Conservation (phyloP, 2,329 filamentous ascomycete genomes). For the Alternaria arborescens region DNA sequence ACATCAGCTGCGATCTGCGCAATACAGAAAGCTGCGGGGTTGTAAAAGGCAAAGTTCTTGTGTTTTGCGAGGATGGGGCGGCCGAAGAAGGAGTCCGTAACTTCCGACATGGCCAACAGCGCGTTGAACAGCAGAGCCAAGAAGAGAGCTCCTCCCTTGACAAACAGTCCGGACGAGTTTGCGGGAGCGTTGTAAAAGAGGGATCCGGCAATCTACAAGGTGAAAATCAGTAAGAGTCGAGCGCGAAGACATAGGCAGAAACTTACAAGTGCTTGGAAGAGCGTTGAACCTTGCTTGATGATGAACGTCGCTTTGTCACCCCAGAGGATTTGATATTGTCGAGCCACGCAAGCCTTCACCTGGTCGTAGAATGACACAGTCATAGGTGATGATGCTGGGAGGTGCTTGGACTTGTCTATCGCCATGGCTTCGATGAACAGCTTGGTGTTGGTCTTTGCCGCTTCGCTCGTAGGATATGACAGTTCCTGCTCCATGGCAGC, state of each 20-base stretch:
- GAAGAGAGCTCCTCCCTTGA: conserved; percentile 71
- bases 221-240: not conserved
- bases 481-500: conserved; percentile 64
- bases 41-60: conserved; percentile 83
- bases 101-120: conserved; percentile 71
- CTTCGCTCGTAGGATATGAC: conserved; percentile 63
- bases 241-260: not conserved
- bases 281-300: conserved; percentile 67
- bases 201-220: conserved; percentile 66
- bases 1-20: conserved; percentile 72
- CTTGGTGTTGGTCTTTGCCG: conserved; percentile 49
- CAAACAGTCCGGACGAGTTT: conserved; percentile 68
- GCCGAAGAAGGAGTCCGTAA: conserved; percentile 65
- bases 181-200: conserved; percentile 71
- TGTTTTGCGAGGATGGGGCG: conserved; percentile 90
- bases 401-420: conserved; percentile 63
- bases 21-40: conserved; percentile 77
- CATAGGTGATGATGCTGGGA: conserved; percentile 64
- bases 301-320: conserved; percentile 71
- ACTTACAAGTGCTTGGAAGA: conserved; percentile 60
- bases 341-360: conserved; percentile 63
- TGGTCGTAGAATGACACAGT: conserved; percentile 54
- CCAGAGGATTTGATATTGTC: conserved; percentile 72
- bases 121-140: conserved; percentile 69
- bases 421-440: conserved; percentile 64